Conservation (phyloP, 1,139 yeast species). For the Protomyces arabidopsidicola region DNA sequence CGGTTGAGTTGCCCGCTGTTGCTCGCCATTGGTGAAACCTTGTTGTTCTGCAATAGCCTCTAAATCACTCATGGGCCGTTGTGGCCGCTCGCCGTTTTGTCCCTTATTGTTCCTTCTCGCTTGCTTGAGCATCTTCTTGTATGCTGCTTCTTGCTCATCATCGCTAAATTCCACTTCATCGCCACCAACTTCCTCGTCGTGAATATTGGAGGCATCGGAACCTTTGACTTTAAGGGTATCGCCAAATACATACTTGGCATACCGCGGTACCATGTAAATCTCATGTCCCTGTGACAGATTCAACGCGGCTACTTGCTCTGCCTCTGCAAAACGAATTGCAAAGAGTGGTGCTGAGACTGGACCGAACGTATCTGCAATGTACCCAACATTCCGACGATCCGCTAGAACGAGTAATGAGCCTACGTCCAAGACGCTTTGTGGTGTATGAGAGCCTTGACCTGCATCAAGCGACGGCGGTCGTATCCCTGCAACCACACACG, state of each 20-base stretch:
- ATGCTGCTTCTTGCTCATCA: slow-evolving; percentile 45
- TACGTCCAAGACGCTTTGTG: slow-evolving; percentile 57
- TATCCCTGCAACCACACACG: slow-evolving; percentile 54
- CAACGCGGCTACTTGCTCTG: slow-evolving; percentile 49
- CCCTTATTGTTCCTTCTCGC: slow-evolving; percentile 19
- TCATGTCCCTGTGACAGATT: slow-evolving; percentile 51
- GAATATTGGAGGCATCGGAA: slow-evolving; percentile 89
- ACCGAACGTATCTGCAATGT: slow-evolving; percentile 70
- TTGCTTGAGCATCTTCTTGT: slow-evolving; percentile 29
- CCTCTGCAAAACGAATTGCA: slow-evolving; percentile 60
- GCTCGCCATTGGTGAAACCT: slow-evolving; percentile 8
- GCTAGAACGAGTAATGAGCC: slow-evolving; percentile 75
- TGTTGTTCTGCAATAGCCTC: slow-evolving; percentile 18
- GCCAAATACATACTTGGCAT: slow-evolving; percentile 73
- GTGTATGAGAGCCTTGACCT: slow-evolving; percentile 39
- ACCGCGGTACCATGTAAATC: slow-evolving; percentile 74
- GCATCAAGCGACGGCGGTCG: slow-evolving; percentile 82
- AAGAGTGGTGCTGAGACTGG: slow-evolving; percentile 79
- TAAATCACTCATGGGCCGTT: slow-evolving; percentile 16
- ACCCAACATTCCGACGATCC: slow-evolving; percentile 68
- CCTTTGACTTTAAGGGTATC: slow-evolving; percentile 72
- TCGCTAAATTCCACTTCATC: slow-evolving; percentile 94
- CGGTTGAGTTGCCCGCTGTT: not conserved
- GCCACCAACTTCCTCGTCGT: slow-evolving; percentile 88
- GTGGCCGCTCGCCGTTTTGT: not conserved